Base-by-base conservation (phyloP, 768 basidiomycete species). In the Phylloporus sp. region DNA sequence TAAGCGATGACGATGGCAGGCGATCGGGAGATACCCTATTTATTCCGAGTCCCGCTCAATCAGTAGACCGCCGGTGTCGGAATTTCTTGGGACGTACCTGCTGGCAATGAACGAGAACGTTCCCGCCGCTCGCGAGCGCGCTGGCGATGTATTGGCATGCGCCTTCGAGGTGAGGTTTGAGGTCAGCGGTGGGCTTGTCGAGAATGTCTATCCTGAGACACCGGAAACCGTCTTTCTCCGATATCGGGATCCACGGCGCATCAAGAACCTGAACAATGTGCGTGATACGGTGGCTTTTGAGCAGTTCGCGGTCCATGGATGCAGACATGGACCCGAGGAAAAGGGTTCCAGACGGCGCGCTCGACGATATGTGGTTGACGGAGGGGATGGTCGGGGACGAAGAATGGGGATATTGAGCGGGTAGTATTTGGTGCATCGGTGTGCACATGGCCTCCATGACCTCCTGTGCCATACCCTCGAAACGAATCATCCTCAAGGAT, bases 371-470 rank as follows among this genome's bases (percentile, higher is more conserved):
- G 9, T 57, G 44, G 26, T 39, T 35, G 21, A 57, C 56, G 10
- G 59, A 50, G 8, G 53, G 48, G 33, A 59, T 54, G 5, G 56
- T 32, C 13, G 50, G 59, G 3, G 64, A 52, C 5, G 57, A 38
- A 4, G 50, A 31, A 17, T 42, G 38, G 7, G 59, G 56, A 40
- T 64, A 52, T n/a, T 42, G 66, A 26, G 76, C 44, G 9, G 69
- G 73, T 11, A 86, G 70, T 58, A 89, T 78, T 53, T 77, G 75
- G 67, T 89, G 86, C 86, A 89, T 87, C 1, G 86, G 86, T 0
- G 86, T 89, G 69, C 85, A 87, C 81, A 89, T 86, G 7, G 86
- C 82, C 63, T 86, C 82, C 75, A 84, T 80, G 39, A 88, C 83
- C 57, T 87, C 86, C 23, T 80, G 78, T 11, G 85, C 74, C 50